Conservation (phyloP, 192 early-diverging fungal species). For the Thoreauomyces humboldtii region DNA sequence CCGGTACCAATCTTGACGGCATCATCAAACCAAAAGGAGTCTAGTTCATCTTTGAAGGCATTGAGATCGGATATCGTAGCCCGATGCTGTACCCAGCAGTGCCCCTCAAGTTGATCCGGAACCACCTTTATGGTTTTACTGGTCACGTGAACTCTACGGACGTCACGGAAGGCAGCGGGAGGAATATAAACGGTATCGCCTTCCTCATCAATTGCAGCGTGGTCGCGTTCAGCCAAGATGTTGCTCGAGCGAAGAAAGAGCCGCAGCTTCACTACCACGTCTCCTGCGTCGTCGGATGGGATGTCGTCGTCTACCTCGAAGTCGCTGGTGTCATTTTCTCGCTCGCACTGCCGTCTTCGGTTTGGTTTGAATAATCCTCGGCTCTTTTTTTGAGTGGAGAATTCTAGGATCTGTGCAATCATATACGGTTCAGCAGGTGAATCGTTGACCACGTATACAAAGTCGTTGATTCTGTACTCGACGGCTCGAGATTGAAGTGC, state of each 20-base stretch:
- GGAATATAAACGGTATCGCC: no score
- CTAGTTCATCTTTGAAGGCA: slow-evolving; percentile 15
- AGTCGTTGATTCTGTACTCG: slow-evolving; percentile 56
- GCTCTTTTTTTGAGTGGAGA: background rate
- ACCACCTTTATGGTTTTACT: slow-evolving; percentile 17
- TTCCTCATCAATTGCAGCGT: background rate
- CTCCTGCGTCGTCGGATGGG: background rate
- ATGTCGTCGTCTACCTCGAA: background rate
- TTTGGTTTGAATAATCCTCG: no score
- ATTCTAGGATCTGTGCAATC: slow-evolving; percentile 49
- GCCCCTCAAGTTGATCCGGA: slow-evolving; percentile 45
- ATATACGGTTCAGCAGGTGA: slow-evolving; percentile 44
- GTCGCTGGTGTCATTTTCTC: no score
- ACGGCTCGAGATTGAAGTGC: slow-evolving; percentile 25
- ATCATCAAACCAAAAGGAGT: slow-evolving; percentile 16
- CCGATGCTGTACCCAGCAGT: slow-evolving; percentile 56
- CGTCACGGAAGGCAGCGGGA: slow-evolving; percentile 30
- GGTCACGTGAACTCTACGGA: slow-evolving; percentile 49
- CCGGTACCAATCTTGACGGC: slow-evolving; percentile 22
- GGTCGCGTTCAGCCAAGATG: background rate
- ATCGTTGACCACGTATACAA: slow-evolving; percentile 53
- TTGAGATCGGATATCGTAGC: slow-evolving; percentile 38
- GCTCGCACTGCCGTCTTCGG: no score
- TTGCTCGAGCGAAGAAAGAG: slow-evolving; percentile 33
- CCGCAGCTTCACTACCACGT: slow-evolving; percentile 31